These are phyloP conservation scores for Botrytis squamosa DNA, from an alignment of 2,329 filamentous ascomycete species.

Conservation along the genomic window DNA sequence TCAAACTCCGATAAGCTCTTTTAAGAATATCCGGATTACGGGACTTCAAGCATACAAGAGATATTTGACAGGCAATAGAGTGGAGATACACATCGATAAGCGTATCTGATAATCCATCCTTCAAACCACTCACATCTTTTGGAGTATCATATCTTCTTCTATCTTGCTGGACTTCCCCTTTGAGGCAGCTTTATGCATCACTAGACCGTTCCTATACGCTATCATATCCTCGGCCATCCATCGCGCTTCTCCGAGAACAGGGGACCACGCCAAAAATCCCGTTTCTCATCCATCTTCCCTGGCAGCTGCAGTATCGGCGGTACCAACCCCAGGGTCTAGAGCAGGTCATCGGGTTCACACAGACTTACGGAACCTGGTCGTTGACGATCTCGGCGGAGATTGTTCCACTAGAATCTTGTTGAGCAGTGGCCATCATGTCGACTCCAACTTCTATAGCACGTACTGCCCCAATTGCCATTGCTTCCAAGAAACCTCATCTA, in stretches of 20 bases:
- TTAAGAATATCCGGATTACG: neutral
- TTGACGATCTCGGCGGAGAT: slow-evolving; percentile 7
- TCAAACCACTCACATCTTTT: slow-evolving; percentile 15
- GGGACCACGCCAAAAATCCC: slow-evolving; percentile 23
- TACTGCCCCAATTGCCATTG: slow-evolving; percentile 66
- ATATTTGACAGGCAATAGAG: slow-evolving; percentile 18
- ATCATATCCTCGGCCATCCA: slow-evolving; percentile 22
- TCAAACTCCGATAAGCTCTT: slow-evolving; percentile 21
- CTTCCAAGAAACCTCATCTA: slow-evolving; percentile 54
- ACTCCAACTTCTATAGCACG: slow-evolving; percentile 54
- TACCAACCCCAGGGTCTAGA: slow-evolving; percentile 31
- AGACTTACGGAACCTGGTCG: slow-evolving; percentile 30
- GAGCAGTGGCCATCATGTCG: slow-evolving; percentile 37
- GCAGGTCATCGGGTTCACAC: slow-evolving; percentile 34
- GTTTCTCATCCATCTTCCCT: slow-evolving; percentile 23
- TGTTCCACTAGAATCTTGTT: slow-evolving; percentile 31
- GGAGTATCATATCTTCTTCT: slow-evolving; percentile 8
- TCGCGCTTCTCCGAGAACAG: slow-evolving; percentile 36
- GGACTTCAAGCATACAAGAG: slow-evolving; percentile 10
- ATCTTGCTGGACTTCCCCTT: slow-evolving; percentile 14
- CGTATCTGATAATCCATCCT: neutral
- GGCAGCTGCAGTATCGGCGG: slow-evolving; percentile 32
- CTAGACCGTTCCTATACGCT: neutral
- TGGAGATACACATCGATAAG: slow-evolving; percentile 19
- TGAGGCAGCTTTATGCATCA: slow-evolving; percentile 14